Evolutionary conservation across 495 filamentous ascomycete genomes (phyloP).

Genomic region (Usnea hakonensis): DNA sequence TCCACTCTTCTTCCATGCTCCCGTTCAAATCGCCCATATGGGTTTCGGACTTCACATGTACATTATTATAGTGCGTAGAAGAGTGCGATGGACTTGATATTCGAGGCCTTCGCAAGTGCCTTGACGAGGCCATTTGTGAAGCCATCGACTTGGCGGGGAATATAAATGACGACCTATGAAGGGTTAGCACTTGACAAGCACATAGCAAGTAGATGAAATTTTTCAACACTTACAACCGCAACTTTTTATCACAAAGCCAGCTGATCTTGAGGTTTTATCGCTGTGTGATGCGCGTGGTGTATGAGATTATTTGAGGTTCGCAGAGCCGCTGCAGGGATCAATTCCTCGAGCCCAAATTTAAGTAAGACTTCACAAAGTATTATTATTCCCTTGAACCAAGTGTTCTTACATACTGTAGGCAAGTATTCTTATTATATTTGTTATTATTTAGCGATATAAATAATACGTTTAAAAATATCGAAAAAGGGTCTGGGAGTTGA

Average conservation of each 20-base stretch:
- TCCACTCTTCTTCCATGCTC: slow-evolving; percentile 50
- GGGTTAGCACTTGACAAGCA: slow-evolving; percentile 10
- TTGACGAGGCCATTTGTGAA: slow-evolving; percentile 36
- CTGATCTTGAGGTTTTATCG: not conserved
- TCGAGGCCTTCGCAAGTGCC: slow-evolving; percentile 30
- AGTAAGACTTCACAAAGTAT: not conserved
- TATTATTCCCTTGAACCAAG: not conserved
- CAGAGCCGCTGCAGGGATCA: slow-evolving; percentile 2
- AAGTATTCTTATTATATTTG: not conserved
- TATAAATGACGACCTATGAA: slow-evolving; percentile 2
- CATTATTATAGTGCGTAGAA: slow-evolving; percentile 31
- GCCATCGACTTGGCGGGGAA: slow-evolving; percentile 33
- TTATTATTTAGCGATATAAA: not conserved
- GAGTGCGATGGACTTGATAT: slow-evolving; percentile 46
- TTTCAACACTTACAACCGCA: slow-evolving; percentile 5
- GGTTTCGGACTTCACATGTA: slow-evolving; percentile 23
- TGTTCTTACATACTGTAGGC: not conserved
- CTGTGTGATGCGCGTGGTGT: slow-evolving; percentile 11
- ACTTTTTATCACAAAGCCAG: not conserved
- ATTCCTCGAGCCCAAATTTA: not conserved
- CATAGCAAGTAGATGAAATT: not conserved
- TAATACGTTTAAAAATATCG: not conserved
- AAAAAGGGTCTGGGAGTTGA: not conserved
- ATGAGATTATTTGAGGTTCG: slow-evolving; percentile 1
- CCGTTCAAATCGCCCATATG: slow-evolving; percentile 25